phyloP scores from a whole-genome alignment of 805 yeast genomes.

The Wickerhamomyces sydowiorum region DNA sequence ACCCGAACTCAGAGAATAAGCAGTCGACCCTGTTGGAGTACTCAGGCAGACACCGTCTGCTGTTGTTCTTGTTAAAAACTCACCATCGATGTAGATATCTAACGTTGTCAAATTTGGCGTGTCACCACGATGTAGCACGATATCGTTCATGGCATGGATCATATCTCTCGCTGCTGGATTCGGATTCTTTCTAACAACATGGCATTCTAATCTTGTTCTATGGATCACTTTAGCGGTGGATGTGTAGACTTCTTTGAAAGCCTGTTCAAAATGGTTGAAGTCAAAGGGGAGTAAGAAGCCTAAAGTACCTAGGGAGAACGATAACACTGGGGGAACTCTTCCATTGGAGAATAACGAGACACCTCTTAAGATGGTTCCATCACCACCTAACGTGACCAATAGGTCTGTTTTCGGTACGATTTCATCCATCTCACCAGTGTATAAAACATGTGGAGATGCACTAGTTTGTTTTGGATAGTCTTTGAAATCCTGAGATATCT shows the following conservation, averaged over 20 bases:
- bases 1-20: constrained; percentile 84
- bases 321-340: constrained; percentile 80
- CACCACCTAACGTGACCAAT: constrained; percentile 90
- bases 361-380: constrained; percentile 86
- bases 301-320: constrained; percentile 85
- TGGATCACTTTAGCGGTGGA: constrained; percentile 69
- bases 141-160: constrained; percentile 88
- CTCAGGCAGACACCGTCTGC: constrained; percentile 86
- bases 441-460: constrained; percentile 37
- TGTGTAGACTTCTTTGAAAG: constrained; percentile 61
- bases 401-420: constrained; percentile 68
- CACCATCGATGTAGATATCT: constrained; percentile 77
- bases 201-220: constrained; percentile 76
- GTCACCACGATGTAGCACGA: constrained; percentile 81
- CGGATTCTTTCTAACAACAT: constrained; percentile 37
- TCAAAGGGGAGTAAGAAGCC: constrained; percentile 90
- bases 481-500: constrained; percentile 35
- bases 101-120: constrained; percentile 80
- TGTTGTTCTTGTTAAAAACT: constrained; percentile 80
- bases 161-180: constrained; percentile 19
- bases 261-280: constrained; percentile 50
- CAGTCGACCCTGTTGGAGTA: constrained; percentile 95
- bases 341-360: constrained; percentile 69
- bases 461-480: constrained; percentile 16
- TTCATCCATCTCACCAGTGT: constrained; percentile 53